Conservation (phyloP, 495 filamentous ascomycete genomes). For the Aspergillus hancockii region DNA sequence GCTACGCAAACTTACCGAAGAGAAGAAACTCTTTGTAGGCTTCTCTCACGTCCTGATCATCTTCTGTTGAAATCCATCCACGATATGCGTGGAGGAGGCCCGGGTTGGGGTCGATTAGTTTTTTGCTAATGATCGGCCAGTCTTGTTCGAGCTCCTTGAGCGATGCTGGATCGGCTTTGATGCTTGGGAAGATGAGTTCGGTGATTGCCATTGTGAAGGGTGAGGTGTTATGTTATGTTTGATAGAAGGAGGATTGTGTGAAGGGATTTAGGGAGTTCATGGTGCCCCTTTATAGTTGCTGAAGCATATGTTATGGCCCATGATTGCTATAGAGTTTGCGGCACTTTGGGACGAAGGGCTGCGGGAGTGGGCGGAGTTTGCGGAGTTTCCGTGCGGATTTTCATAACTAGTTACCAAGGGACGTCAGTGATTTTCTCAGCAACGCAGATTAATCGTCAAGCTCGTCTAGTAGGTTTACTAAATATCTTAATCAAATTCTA, state of each 20-base stretch:
- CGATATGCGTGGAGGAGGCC: neutral
- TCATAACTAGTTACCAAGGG: too few species aligned
- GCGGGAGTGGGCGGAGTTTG: neutral
- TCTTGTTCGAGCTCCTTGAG: constrained; percentile 1
- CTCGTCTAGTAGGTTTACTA: too few species aligned
- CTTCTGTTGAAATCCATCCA: neutral
- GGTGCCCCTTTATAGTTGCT: neutral
- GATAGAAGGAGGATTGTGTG: neutral
- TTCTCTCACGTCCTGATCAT: neutral
- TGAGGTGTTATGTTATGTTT: neutral
- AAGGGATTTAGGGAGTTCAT: too few species aligned
- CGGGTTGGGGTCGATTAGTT: neutral
- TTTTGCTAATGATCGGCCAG: neutral
- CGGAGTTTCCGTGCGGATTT: constrained; percentile 3
- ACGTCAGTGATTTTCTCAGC: too few species aligned
- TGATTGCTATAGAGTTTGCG: too few species aligned
- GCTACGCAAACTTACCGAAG: neutral
- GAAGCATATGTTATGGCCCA: too few species aligned
- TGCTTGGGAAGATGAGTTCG: constrained; percentile 3
- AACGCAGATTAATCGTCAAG: too few species aligned
- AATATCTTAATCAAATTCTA: too few species aligned
- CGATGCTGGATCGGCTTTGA: neutral
- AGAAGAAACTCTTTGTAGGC: constrained; percentile 1
- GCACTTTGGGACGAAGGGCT: neutral
- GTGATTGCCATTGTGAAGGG: neutral